These are phyloP conservation scores for Gloeophyllum trabeum DNA, from an alignment of 768 basidiomycete species.

Conservation along the genomic window DNA sequence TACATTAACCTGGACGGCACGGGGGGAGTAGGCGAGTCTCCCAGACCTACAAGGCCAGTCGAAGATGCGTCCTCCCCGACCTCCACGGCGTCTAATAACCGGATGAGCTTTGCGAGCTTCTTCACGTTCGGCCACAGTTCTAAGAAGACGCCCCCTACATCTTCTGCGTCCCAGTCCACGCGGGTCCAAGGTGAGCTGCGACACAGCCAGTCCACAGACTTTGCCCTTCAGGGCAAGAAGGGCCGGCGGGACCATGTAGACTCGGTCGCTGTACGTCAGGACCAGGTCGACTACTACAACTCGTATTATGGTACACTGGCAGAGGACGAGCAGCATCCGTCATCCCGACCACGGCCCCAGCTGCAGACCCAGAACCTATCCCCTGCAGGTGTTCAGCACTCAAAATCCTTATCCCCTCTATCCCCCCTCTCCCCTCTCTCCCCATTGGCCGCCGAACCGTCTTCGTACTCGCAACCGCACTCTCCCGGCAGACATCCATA, in stretches of 20 bases:
- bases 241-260: slow-evolving; percentile 1
- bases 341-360: slow-evolving; percentile 13
- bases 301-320: slow-evolving; percentile 33
- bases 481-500: no score
- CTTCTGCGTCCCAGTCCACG: background rate
- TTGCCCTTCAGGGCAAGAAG: no score
- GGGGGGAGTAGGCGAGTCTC: slow-evolving; percentile 61
- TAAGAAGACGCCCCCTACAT: background rate
- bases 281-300: slow-evolving; percentile 38
- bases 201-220: background rate
- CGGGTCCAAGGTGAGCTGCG: background rate
- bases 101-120: slow-evolving; percentile 41
- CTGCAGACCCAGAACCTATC: no score
- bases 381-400: no score
- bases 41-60: slow-evolving; percentile 22
- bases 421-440: no score
- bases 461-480: no score
- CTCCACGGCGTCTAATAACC: slow-evolving; percentile 18
- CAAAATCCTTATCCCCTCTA: no score
- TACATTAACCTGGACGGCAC: slow-evolving; percentile 33
- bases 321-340: slow-evolving; percentile 8
- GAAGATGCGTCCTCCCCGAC: slow-evolving; percentile 15
- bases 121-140: slow-evolving; percentile 26
- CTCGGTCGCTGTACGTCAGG: slow-evolving; percentile 6
- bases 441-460: no score